These are phyloP conservation scores for Stephania japonica DNA, from an alignment of 164 flowering plant species.

Conservation along the genomic window DNA sequence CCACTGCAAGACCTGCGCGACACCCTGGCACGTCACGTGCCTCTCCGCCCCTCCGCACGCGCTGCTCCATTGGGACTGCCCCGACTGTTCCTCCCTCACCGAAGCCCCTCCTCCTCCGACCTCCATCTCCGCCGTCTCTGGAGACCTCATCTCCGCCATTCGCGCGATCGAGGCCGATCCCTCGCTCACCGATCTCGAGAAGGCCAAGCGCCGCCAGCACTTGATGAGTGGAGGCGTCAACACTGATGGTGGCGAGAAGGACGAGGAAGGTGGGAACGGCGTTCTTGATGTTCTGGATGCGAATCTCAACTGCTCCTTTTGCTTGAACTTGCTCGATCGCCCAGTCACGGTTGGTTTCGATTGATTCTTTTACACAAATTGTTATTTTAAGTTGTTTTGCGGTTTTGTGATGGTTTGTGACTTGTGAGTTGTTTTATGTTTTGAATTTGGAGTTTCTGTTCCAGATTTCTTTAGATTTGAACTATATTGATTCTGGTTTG, in stretches of 20 bases:
- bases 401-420: not conserved
- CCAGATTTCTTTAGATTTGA: not conserved
- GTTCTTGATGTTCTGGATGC: constrained; percentile 37
- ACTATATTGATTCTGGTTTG: not conserved
- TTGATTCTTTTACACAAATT: not conserved
- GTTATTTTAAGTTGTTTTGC: not conserved
- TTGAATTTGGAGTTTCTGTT: not conserved
- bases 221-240: constrained; percentile 39
- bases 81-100: constrained; percentile 54
- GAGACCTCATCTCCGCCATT: constrained; percentile 46
- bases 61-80: constrained; percentile 62
- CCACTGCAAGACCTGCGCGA: constrained; percentile 58
- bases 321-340: constrained; percentile 69
- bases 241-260: constrained; percentile 6
- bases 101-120: constrained; percentile 1
- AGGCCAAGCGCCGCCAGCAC: constrained; percentile 73
- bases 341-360: constrained; percentile 67
- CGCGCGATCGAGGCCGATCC: constrained; percentile 59
- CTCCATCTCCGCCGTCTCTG: constrained; percentile 11
- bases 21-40: constrained; percentile 81
- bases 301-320: constrained; percentile 54
- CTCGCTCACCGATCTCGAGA: constrained; percentile 53
- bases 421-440: too few relatives aligned
- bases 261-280: constrained; percentile 17
- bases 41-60: constrained; percentile 38